phyloP scores from a whole-genome alignment of 139 green algal species.

The Coccomyxa sp. region DNA sequence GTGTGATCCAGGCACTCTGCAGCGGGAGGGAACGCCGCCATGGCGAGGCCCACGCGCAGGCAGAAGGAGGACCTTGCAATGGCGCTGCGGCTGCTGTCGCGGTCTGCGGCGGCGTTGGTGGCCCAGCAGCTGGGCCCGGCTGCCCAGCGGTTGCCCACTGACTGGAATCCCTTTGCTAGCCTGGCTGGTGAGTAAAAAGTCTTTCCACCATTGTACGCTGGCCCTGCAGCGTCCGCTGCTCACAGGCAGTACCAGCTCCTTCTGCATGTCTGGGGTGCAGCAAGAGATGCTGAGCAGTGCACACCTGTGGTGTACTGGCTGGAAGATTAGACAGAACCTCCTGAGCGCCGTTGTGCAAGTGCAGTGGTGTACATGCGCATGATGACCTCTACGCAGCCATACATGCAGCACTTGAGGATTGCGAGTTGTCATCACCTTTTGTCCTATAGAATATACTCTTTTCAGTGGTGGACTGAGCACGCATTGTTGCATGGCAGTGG shows the following conservation, averaged over 20 bases:
- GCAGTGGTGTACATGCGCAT: too few species aligned
- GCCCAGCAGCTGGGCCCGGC: neutral
- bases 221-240: neutral
- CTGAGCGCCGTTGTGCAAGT: too few species aligned
- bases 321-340: too few species aligned
- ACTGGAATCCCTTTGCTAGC: neutral
- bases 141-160: neutral
- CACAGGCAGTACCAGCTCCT: neutral
- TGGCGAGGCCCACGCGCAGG: neutral
- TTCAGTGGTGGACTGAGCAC: neutral
- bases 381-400: too few species aligned
- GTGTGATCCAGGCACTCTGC: neutral
- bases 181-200: neutral
- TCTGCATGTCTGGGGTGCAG: neutral
- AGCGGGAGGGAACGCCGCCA: neutral
- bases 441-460: too few species aligned
- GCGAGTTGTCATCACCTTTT: too few species aligned
- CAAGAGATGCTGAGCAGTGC: neutral
- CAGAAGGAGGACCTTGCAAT: neutral
- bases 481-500: neutral
- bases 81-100: conserved; percentile 2
- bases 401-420: too few species aligned
- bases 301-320: neutral
- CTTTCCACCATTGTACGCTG: neutral
- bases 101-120: neutral